These are phyloP conservation scores for Phlyctochytrium planicorne DNA, from an alignment of 192 early-diverging fungal genomes.

Conservation along the genomic window DNA sequence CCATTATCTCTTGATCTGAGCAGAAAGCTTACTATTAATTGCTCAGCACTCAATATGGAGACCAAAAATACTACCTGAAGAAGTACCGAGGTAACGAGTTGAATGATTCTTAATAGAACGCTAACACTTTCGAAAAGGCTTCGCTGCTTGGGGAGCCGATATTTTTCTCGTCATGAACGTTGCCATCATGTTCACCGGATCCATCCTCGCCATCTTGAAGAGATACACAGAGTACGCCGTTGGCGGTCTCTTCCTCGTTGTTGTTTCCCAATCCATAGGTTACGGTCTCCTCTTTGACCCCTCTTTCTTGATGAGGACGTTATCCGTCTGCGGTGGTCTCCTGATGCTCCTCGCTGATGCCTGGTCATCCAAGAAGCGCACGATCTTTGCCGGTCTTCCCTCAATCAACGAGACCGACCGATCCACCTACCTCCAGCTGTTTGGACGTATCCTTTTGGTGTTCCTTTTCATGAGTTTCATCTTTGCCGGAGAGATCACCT, in stretches of 20 bases:
- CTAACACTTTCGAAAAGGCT: slow-evolving; percentile 31
- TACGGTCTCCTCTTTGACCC: slow-evolving; percentile 93
- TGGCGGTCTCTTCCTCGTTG: slow-evolving; percentile 75
- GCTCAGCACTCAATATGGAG: slow-evolving; percentile 76
- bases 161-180: slow-evolving; percentile 86
- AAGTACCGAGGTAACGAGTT: slow-evolving; percentile 57
- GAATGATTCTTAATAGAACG: not conserved
- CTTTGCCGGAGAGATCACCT: slow-evolving; percentile 79
- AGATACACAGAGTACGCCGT: slow-evolving; percentile 83
- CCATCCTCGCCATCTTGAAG: slow-evolving; percentile 78
- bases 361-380: slow-evolving; percentile 45
- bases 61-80: slow-evolving; percentile 85
- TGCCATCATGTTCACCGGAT: slow-evolving; percentile 77
- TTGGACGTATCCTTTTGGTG: slow-evolving; percentile 88
- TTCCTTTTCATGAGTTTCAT: slow-evolving; percentile 89
- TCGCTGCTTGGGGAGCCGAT: slow-evolving; percentile 79
- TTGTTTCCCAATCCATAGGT: slow-evolving; percentile 79
- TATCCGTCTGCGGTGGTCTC: slow-evolving; percentile 92
- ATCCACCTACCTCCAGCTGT: slow-evolving; percentile 88
- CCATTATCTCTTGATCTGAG: not conserved
- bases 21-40: not conserved
- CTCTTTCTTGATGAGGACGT: slow-evolving; percentile 85
- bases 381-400: slow-evolving; percentile 86
- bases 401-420: slow-evolving; percentile 80
- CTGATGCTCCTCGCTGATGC: slow-evolving; percentile 92